Base-by-base conservation (phyloP, 1,139 yeast species). In the Hyphopichia wangnamkhiaoensis region DNA sequence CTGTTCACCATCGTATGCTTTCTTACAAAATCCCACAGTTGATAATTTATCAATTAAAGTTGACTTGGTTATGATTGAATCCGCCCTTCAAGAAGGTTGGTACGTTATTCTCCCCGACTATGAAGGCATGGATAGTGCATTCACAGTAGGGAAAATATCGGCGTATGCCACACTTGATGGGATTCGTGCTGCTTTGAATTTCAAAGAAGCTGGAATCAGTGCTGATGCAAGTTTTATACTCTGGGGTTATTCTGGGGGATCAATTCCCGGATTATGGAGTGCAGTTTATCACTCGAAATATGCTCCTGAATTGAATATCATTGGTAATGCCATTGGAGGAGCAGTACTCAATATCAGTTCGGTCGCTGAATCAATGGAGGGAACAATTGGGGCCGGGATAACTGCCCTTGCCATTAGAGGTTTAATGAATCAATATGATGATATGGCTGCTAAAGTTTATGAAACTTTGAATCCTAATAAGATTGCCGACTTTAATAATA, bases 191-290 rank as follows among this genome's bases (percentile, higher is more conserved):
- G 48, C 48, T 1, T 39, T 53, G 28, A 18, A 25, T 5, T 42
- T 55, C 1, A 41, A 46, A 21, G 26, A 39, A 15, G 53, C 59
- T 18, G 54, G 54, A 4, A 34, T 56, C 20, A 10, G 28, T 18
- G 6, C 37, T 1, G 38, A 47, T 17, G 57, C 61, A 1, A 35
- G 40, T 23, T 40, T 51, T 4, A 52, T 42, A 2, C 25, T 52
- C 23, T 57, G 55, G 53, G 61, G 63, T 0, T 57, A 56, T 39
- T 53, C 59, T 6, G 63, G 63, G 16, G 63, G 61, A 0, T 44
- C 58, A 1, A 39, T 54, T 14, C 54, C 59, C 2, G 35, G 58
- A 4, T 48, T 48, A 2, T 57, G 62, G 62, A 59, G 55, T 1
- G 44, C 58, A 1, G 40, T 48, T 5, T 40, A 56, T 21, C 57